A percentile compares a stretch with the other conserved stretches of the same genome.
Evolutionary conservation across 2,329 filamentous ascomycete species (phyloP).

Genomic region (Remersonia thermophila): DNA sequence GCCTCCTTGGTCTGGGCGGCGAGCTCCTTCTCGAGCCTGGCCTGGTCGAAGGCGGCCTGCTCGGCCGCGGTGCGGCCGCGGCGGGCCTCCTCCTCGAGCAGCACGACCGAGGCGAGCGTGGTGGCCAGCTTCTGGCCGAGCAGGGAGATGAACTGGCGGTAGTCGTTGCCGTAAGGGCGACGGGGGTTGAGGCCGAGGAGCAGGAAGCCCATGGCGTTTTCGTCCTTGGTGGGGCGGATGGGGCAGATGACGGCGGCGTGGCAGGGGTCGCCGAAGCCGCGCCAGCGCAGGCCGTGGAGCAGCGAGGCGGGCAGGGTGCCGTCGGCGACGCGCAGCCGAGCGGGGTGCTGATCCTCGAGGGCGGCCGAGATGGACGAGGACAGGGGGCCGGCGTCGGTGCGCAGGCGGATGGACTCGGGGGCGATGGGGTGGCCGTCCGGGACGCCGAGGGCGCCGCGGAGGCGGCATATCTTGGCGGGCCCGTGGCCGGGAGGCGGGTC

Average conservation of each 20-base stretch:
- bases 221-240: conserved; percentile 53
- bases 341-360: conserved; percentile 25
- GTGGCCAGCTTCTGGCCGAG: conserved; percentile 48
- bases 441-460: conserved; percentile 35
- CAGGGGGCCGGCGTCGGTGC: conserved; percentile 26
- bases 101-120: conserved; percentile 55
- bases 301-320: conserved; percentile 45
- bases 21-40: conserved; percentile 53
- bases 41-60: conserved; percentile 54
- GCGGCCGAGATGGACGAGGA: conserved; percentile 29
- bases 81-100: conserved; percentile 59
- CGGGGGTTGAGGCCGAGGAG: conserved; percentile 60
- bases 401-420: conserved; percentile 26
- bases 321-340: conserved; percentile 30
- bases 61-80: conserved; percentile 44
- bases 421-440: conserved; percentile 31
- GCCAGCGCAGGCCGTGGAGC: conserved; percentile 46
- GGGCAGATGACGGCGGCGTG: conserved; percentile 56
- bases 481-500: conserved; percentile 21
- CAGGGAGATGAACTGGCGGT: conserved; percentile 51
- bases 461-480: conserved; percentile 25
- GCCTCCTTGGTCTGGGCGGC: conserved; percentile 41
- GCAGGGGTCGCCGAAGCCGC: conserved; percentile 54
- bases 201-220: conserved; percentile 54
- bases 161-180: conserved; percentile 61